Evolutionary conservation across 306 rosid genomes (phyloP).

Genomic region (Casuarina glauca): DNA sequence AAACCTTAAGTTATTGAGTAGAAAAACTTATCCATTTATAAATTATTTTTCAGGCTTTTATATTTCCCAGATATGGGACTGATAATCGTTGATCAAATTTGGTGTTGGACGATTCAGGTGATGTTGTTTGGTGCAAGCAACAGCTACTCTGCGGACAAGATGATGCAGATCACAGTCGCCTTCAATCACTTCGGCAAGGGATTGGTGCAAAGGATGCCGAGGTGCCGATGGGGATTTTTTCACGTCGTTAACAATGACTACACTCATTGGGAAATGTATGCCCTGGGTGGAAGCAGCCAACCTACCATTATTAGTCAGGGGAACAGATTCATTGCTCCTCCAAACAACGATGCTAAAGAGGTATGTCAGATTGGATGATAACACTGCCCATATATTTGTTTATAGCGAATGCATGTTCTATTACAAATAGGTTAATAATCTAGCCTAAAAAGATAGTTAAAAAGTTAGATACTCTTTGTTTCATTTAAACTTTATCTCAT

Average conservation of each 20-base stretch:
- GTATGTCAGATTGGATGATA: slow-evolving; percentile 26
- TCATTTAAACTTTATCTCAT: too few relatives aligned
- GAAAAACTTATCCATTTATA: too few relatives aligned
- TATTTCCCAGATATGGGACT: too few relatives aligned
- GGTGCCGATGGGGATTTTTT: slow-evolving; percentile 64
- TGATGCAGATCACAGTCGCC: slow-evolving; percentile 77
- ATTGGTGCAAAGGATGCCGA: slow-evolving; percentile 77
- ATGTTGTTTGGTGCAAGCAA: slow-evolving; percentile 78
- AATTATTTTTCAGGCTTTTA: too few relatives aligned
- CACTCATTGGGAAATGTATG: slow-evolving; percentile 86
- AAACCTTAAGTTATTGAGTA: too few relatives aligned
- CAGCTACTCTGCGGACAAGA: slow-evolving; percentile 29
- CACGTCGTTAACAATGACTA: slow-evolving; percentile 78
- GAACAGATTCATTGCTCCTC: slow-evolving; percentile 62
- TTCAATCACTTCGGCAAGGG: slow-evolving; percentile 83
- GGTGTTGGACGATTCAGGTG: slow-evolving; percentile 41
- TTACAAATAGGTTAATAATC: too few relatives aligned
- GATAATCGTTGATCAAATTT: too few relatives aligned
- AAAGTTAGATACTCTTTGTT: too few relatives aligned
- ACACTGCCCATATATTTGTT: too few relatives aligned
- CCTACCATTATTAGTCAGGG: slow-evolving; percentile 86
- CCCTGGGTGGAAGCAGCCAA: slow-evolving; percentile 73
- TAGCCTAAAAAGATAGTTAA: too few relatives aligned
- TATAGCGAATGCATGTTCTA: too few relatives aligned
- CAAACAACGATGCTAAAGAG: slow-evolving; percentile 41